These are phyloP conservation scores for Saturnispora bothae DNA, from an alignment of 805 yeast species.

Conservation along the genomic window DNA sequence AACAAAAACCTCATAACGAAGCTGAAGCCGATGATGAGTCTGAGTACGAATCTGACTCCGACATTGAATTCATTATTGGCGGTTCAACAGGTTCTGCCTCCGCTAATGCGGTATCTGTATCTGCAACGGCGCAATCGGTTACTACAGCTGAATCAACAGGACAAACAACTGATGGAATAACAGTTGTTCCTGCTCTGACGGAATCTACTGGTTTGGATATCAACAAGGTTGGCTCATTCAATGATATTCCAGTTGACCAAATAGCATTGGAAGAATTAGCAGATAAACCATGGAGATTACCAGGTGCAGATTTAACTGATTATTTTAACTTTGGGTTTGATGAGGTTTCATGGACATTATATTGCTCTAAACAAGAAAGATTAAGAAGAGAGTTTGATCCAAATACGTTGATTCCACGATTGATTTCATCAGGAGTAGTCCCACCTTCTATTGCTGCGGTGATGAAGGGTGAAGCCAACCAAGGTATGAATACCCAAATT, in stretches of 20 bases:
- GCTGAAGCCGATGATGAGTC: constrained; percentile 11
- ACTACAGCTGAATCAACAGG: constrained; percentile 14
- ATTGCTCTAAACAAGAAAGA: constrained; percentile 79
- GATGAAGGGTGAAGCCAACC: constrained; percentile 21
- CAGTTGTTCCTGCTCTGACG: constrained; percentile 22
- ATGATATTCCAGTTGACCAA: constrained; percentile 77
- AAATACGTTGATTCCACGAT: constrained; percentile 60
- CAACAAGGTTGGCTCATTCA: constrained; percentile 60
- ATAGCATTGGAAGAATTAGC: constrained; percentile 70
- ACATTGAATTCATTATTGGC: constrained; percentile 75
- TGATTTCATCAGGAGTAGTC: constrained; percentile 28
- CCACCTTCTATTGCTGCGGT: constrained; percentile 23
- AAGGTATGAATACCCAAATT: constrained; percentile 8
- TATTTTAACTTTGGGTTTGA: constrained; percentile 96
- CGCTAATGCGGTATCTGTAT: constrained; percentile 8
- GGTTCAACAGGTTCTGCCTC: constrained; percentile 18
- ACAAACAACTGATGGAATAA: constrained; percentile 19
- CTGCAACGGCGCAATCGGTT: constrained; percentile 9
- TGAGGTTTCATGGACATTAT: constrained; percentile 92
- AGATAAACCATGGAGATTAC: constrained; percentile 97
- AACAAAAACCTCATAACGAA: constrained; percentile 10
- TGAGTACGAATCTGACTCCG: constrained; percentile 31
- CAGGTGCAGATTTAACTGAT: constrained; percentile 91
- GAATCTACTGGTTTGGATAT: constrained; percentile 46
- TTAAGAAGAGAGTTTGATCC: constrained; percentile 73